Conservation (phyloP, 1,139 yeast genomes). For the Yamadazyma triangularis region DNA sequence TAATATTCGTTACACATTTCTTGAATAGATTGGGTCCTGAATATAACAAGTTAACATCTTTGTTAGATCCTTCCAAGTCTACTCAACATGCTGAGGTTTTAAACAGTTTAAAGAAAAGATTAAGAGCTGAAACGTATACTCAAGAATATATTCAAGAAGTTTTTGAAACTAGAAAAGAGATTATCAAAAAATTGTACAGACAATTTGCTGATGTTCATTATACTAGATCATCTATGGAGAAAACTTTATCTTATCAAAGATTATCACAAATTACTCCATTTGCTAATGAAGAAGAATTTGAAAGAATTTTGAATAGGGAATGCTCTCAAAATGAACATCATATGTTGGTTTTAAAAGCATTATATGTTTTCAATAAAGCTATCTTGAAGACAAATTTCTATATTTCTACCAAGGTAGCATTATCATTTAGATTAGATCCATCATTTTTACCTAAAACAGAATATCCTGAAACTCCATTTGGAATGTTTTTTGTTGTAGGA, state of each 20-base stretch:
- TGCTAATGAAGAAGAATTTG: slow-evolving; percentile 71
- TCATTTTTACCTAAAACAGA: slow-evolving; percentile 77
- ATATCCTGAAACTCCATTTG: slow-evolving; percentile 89
- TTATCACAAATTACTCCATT: slow-evolving; percentile 73
- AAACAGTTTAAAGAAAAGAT: slow-evolving; percentile 77
- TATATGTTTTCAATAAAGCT: slow-evolving; percentile 79
- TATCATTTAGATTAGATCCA: slow-evolving; percentile 88
- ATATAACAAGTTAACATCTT: slow-evolving; percentile 62
- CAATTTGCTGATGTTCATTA: slow-evolving; percentile 92
- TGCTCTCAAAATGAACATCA: slow-evolving; percentile 82
- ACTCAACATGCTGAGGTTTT: slow-evolving; percentile 71
- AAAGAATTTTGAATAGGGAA: slow-evolving; percentile 59
- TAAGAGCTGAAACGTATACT: slow-evolving; percentile 91
- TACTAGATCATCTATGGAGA: slow-evolving; percentile 66
- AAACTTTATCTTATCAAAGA: slow-evolving; percentile 87
- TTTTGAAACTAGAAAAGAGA: slow-evolving; percentile 63
- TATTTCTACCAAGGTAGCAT: slow-evolving; percentile 90
- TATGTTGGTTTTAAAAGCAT: slow-evolving; percentile 74
- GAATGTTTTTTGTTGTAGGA: slow-evolving; percentile 94
- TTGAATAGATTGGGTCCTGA: slow-evolving; percentile 92
- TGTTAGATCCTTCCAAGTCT: slow-evolving; percentile 59
- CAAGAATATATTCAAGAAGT: slow-evolving; percentile 79
- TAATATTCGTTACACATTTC: slow-evolving; percentile 89
- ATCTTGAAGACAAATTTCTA: slow-evolving; percentile 92
- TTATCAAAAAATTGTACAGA: slow-evolving; percentile 80